A percentile compares a stretch with the other conserved stretches of the same genome.
phyloP scores from a whole-genome alignment of 768 basidiomycete genomes.

The Leccinum disarticulatum region DNA sequence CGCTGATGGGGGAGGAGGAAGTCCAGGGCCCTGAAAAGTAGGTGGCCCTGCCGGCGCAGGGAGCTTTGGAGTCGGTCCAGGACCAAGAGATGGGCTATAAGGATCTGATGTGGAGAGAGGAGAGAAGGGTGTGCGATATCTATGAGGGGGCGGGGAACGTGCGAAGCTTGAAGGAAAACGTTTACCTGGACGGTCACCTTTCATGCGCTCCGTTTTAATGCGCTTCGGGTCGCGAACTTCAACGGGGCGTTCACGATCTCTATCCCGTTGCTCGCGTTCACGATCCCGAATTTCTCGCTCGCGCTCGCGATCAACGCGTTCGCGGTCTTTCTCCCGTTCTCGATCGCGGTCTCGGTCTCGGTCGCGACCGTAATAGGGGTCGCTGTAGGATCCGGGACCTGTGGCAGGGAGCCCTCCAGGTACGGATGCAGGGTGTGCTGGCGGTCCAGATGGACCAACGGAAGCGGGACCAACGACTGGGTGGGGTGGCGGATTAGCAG shows the following conservation, averaged over 20 bases:
- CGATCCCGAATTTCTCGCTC: conserved; percentile 38
- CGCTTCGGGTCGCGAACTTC: conserved; percentile 59
- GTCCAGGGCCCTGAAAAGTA: conserved; percentile 36
- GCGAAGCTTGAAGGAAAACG: conserved; percentile 22
- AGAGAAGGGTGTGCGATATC: conserved; percentile 26
- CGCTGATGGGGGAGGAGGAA: conserved; percentile 35
- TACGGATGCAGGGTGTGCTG: conserved; percentile 31
- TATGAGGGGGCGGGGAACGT: conserved; percentile 36
- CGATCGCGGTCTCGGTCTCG: conserved; percentile 41
- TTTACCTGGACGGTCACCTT: conserved; percentile 45
- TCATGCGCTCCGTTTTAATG: conserved; percentile 53
- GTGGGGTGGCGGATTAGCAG: conserved; percentile 38
- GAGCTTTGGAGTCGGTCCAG: conserved; percentile 41
- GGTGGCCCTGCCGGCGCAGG: conserved; percentile 30
- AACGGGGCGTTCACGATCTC: conserved; percentile 47
- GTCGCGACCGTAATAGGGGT: conserved; percentile 40
- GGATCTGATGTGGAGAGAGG: conserved; percentile 31
- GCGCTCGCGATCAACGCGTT: conserved; percentile 38
- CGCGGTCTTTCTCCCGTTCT: conserved; percentile 42
- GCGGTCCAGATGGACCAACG: conserved; percentile 34
- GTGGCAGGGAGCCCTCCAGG: conserved; percentile 30
- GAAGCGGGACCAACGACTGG: conserved; percentile 35
- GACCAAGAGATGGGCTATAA: conserved; percentile 38
- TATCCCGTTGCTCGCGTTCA: conserved; percentile 40
- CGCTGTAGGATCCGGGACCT: conserved; percentile 35